phyloP scores from a whole-genome alignment of 169 alveolate genomes.

The Perkinsus chesapeaki region DNA sequence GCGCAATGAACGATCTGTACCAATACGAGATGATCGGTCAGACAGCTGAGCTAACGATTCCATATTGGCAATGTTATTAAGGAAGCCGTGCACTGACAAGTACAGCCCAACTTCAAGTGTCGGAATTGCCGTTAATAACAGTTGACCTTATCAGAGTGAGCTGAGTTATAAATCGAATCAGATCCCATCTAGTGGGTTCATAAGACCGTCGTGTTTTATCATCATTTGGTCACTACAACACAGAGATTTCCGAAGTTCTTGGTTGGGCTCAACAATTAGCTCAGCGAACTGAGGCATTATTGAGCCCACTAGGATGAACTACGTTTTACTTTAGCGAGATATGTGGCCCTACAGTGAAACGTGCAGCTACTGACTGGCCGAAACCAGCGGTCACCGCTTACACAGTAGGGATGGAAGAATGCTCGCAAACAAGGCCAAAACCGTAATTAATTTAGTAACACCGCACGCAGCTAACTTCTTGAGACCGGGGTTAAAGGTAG shows the following conservation, averaged over 20 bases:
- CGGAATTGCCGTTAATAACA: background rate
- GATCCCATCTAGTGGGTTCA: background rate
- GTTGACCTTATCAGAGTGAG: background rate
- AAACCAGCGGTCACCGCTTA: background rate
- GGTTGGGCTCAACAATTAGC: background rate
- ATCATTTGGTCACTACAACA: background rate
- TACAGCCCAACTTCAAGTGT: background rate
- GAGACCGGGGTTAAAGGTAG: slow-evolving; percentile 2
- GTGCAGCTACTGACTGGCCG: background rate
- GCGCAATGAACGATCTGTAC: slow-evolving; percentile 4
- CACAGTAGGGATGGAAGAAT: background rate
- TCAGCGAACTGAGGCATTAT: background rate
- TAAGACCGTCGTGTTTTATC: slow-evolving; percentile 3
- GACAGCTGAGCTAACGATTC: background rate
- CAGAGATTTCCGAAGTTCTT: background rate
- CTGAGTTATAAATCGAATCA: background rate
- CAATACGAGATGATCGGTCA: background rate
- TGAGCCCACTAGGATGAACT: background rate
- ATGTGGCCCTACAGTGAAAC: background rate
- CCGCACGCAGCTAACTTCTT: background rate
- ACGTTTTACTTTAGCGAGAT: background rate
- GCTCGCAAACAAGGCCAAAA: background rate
- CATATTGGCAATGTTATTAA: background rate
- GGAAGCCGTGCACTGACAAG: background rate
- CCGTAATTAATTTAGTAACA: background rate